Evolutionary conservation across 257 asterid genomes (phyloP).

Genomic region (Solanum ossicruentum): DNA sequence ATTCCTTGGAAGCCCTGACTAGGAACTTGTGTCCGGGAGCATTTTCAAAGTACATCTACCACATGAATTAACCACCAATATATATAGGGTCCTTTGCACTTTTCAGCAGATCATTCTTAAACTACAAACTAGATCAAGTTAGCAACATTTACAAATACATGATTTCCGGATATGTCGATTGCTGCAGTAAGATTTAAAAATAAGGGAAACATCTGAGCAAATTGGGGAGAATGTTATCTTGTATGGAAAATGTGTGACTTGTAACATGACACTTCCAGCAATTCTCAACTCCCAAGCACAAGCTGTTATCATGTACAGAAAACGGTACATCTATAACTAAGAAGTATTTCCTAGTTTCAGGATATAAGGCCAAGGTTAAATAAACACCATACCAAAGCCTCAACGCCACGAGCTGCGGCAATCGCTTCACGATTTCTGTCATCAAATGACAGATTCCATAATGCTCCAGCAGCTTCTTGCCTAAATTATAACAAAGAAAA

Average conservation of each 20-base stretch:
- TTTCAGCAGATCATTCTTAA: not conserved
- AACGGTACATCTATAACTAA: not conserved
- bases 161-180: not conserved
- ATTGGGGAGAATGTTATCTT: not conserved
- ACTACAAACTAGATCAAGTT: not conserved
- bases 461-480: slow-evolving; percentile 98
- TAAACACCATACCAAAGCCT: slow-evolving; percentile 61
- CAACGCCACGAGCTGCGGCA: slow-evolving; percentile 82
- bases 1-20: too few relatives aligned
- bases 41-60: not conserved
- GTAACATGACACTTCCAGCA: not conserved
- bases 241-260: not conserved
- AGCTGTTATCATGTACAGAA: not conserved
- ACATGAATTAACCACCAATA: not conserved
- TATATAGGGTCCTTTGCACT: not conserved
- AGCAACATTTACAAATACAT: not conserved
- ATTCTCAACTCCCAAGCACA: not conserved
- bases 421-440: slow-evolving; percentile 87
- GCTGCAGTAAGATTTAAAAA: not conserved
- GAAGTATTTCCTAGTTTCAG: not conserved
- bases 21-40: too few relatives aligned
- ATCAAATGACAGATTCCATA: slow-evolving; percentile 84
- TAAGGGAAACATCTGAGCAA: not conserved
- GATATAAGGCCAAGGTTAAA: not conserved
- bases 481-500: slow-evolving; percentile 17